Conservation (phyloP, 305 asterid species). For the Ilex paraguariensis region DNA sequence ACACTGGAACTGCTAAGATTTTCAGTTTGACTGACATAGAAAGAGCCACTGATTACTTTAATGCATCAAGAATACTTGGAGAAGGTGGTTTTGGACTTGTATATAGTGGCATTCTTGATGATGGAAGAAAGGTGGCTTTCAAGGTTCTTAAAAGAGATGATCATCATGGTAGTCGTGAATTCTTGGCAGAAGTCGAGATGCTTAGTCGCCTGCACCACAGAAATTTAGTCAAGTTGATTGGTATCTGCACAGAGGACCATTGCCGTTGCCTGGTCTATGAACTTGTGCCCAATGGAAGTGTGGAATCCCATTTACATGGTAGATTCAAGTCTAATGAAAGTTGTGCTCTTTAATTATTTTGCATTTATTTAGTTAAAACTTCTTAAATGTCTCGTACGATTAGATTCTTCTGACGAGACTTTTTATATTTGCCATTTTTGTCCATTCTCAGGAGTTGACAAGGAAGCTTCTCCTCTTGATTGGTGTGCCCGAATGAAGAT, state of each 20-base stretch:
- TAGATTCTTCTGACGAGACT: background rate
- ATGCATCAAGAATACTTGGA: slow-evolving; percentile 53
- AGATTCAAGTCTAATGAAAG: slow-evolving; percentile 7
- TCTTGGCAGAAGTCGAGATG: slow-evolving; percentile 97
- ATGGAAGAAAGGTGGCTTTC: slow-evolving; percentile 71
- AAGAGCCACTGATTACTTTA: slow-evolving; percentile 60
- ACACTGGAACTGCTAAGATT: slow-evolving; percentile 65
- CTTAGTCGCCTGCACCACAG: slow-evolving; percentile 85
- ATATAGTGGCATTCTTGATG: slow-evolving; percentile 74
- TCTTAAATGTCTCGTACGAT: too few species aligned
- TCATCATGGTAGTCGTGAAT: slow-evolving; percentile 87
- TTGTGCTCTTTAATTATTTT: background rate
- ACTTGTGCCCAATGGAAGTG: slow-evolving; percentile 93
- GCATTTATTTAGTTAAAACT: too few species aligned
- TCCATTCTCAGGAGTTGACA: slow-evolving; percentile 53
- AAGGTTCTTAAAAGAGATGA: slow-evolving; percentile 85
- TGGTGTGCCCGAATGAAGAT: slow-evolving; percentile 84
- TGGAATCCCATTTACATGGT: slow-evolving; percentile 93
- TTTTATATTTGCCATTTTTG: slow-evolving; percentile 9
- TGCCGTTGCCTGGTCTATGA: slow-evolving; percentile 74
- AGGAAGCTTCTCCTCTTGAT: slow-evolving; percentile 61
- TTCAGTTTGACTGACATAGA: slow-evolving; percentile 56
- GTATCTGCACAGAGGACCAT: slow-evolving; percentile 74
- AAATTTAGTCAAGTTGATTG: slow-evolving; percentile 77
- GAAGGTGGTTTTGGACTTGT: slow-evolving; percentile 99